A percentile compares a stretch with the other conserved stretches of the same genome.
Evolutionary conservation across 2,329 filamentous ascomycete species (phyloP).

Genomic region (Ophidiomyces ophidiicola): DNA sequence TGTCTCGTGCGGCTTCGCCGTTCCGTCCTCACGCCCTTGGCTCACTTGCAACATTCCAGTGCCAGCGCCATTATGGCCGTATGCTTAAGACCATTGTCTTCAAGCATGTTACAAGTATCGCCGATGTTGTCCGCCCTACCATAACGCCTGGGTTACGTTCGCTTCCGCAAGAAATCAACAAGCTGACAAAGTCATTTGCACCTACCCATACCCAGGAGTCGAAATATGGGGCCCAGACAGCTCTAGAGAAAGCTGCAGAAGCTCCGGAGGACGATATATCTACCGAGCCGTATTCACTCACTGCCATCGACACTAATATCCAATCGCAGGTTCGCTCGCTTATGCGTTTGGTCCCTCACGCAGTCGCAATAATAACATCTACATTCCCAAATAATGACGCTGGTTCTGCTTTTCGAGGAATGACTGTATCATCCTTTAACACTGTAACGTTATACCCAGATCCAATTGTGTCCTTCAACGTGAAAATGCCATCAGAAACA

Average conservation of each 20-base stretch:
- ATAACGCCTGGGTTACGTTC: constrained; percentile 7
- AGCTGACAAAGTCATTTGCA: neutral
- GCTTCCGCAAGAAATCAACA: neutral
- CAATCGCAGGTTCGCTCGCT: constrained; percentile 30
- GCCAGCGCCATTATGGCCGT: constrained; percentile 12
- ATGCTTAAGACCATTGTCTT: constrained; percentile 16
- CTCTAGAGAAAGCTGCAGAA: neutral
- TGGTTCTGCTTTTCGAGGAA: constrained; percentile 33
- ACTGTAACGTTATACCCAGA: constrained; percentile 45
- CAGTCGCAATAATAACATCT: constrained; percentile 45
- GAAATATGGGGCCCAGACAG: neutral
- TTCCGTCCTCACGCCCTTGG: neutral
- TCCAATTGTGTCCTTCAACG: constrained; percentile 51
- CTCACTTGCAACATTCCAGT: neutral
- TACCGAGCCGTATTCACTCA: constrained; percentile 3
- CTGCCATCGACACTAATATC: constrained; percentile 11
- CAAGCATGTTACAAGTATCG: constrained; percentile 15
- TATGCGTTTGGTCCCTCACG: constrained; percentile 45
- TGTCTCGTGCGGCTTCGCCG: constrained; percentile 8
- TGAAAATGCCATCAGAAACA: constrained; percentile 45
- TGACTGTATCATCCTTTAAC: constrained; percentile 51
- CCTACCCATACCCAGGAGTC: constrained; percentile 5
- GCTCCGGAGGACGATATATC: constrained; percentile 13
- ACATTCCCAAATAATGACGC: constrained; percentile 25
- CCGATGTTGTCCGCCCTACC: constrained; percentile 14